These are phyloP conservation scores for Arthroderma uncinatum DNA, from an alignment of 2,329 filamentous ascomycete genomes.

Conservation along the genomic window DNA sequence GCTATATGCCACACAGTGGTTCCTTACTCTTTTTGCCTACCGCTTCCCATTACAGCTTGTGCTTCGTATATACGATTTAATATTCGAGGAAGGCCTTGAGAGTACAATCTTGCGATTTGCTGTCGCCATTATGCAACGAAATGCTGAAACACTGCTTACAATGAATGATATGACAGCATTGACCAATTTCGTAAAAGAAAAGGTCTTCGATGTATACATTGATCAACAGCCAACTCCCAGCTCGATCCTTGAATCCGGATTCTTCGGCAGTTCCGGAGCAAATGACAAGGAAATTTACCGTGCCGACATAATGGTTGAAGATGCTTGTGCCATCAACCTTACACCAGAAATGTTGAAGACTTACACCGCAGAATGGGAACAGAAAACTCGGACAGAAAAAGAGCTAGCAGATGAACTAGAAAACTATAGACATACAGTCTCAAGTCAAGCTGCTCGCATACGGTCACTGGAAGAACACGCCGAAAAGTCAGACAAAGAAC, in stretches of 20 bases:
- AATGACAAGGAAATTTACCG: conserved; percentile 93
- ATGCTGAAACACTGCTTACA: conserved; percentile 60
- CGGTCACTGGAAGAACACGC: conserved; percentile 77
- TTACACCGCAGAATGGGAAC: conserved; percentile 85
- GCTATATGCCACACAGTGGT: conserved; percentile 97
- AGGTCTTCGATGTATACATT: conserved; percentile 92
- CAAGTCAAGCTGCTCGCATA: conserved; percentile 61
- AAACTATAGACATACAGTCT: conserved; percentile 54
- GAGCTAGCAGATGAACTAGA: conserved; percentile 75
- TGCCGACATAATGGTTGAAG: conserved; percentile 82
- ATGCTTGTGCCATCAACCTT: conserved; percentile 80
- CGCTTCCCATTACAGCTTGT: conserved; percentile 94
- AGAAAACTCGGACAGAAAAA: conserved; percentile 70
- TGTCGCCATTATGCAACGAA: conserved; percentile 92
- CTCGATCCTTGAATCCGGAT: conserved; percentile 88
- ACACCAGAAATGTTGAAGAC: conserved; percentile 68
- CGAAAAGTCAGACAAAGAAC: conserved; percentile 79
- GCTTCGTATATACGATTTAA: conserved; percentile 89
- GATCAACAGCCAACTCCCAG: conserved; percentile 86
- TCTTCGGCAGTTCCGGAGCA: conserved; percentile 84
- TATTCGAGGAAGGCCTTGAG: conserved; percentile 82
- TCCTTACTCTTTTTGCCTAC: conserved; percentile 95
- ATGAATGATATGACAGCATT: conserved; percentile 89
- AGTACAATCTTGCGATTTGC: conserved; percentile 86
- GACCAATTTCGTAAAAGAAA: conserved; percentile 84